Evolutionary conservation across 2,329 filamentous ascomycete genomes (phyloP), one percentile per base, ranked within the genome.

Genomic region (Stemphylium vesicarium): DNA sequence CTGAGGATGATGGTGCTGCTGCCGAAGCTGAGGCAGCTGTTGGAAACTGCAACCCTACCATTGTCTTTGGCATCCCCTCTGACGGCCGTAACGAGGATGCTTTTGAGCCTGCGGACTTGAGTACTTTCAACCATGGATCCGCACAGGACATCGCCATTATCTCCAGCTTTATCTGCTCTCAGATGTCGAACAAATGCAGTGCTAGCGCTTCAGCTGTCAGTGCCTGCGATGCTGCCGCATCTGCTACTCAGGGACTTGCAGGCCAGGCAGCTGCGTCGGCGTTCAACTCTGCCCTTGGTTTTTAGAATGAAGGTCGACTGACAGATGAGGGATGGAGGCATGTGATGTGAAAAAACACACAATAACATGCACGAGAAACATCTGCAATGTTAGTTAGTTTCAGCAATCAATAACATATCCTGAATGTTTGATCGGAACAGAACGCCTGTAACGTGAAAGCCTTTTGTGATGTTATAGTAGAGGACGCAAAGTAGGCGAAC

Each of bases 51-150:
- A 68, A 79, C 62, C 78, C 82, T 4, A 77, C 78, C 54, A 81
- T 85, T 64, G 66, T 75, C 50, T 85, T 84, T 71, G 80, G 78
- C 26, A 63, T 61, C 3, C 79, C 79, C 11, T 75, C 81, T 38
- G 80, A 84, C 63, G 81, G 81, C 39, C 79, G 79, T 63, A 70
- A 79, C 32, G 71, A 77, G 26, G 63, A 73, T 22, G 73, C 77
- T 12, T 82, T 81, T 57, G 72, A 78, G 60, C 74, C 80, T 33
- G 68, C 66, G 9, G 76, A 81, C 67, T 63, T 75, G 64, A 50
- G 59, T 31, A 70, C 66, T 66, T 85, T 84, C 74, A 77, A 75
- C 69, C 83, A 85, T 71, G 82, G 82, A 48, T 82, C 80, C 3
- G 82, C 82, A 7, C 68, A 77, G 36, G 78, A 78, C 64, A 81